phyloP scores from a whole-genome alignment of 202 grass and related monocot genomes.

The Alloteropsis angusta region DNA sequence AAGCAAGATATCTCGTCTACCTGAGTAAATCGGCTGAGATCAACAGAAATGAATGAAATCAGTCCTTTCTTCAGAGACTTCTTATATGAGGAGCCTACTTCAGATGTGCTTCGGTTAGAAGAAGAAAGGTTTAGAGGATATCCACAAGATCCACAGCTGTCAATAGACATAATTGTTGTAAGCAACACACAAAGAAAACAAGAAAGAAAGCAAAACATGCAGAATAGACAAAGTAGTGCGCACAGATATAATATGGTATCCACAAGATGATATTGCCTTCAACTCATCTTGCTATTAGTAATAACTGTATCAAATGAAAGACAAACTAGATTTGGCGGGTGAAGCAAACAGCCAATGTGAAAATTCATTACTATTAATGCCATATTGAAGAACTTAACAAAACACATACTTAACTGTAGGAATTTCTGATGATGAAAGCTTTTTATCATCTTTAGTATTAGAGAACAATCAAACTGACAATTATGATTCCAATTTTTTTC shows the following conservation, averaged over 20 bases:
- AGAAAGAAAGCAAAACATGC: neutral
- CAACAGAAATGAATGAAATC: constrained; percentile 47
- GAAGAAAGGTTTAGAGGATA: constrained; percentile 56
- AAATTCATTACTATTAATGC: neutral
- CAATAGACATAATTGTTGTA: constrained; percentile 30
- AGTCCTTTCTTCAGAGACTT: constrained; percentile 58
- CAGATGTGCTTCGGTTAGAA: constrained; percentile 53
- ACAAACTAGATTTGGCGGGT: neutral
- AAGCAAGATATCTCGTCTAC: constrained; percentile 51
- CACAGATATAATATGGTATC: neutral
- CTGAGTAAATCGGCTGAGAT: constrained; percentile 65
- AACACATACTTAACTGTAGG: neutral
- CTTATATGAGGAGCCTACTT: constrained; percentile 36
- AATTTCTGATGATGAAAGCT: neutral
- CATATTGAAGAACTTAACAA: neutral
- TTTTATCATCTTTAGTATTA: neutral
- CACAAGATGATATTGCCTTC: neutral
- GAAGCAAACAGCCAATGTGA: neutral
- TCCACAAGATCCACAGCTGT: constrained; percentile 55
- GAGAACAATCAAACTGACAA: neutral
- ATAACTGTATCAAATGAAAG: neutral
- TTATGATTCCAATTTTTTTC: neutral
- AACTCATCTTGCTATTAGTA: neutral
- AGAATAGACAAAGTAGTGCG: neutral
- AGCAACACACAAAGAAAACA: constrained; percentile 17